These are phyloP conservation scores for Carpinus fangiana DNA, from an alignment of 306 rosid species.

Conservation along the genomic window DNA sequence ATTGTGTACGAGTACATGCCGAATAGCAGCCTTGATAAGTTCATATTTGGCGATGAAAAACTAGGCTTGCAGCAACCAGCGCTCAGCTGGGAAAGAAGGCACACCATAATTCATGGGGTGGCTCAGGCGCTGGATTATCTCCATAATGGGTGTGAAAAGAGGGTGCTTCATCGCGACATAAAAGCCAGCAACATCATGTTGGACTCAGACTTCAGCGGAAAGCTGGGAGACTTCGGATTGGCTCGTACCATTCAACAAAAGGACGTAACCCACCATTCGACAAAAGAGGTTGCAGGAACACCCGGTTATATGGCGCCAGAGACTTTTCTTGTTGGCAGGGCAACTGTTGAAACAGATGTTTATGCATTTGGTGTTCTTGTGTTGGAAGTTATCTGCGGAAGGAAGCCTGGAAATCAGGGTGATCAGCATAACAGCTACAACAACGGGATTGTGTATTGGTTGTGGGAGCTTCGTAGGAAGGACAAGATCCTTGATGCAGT, in stretches of 20 bases:
- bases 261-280: constrained; percentile 63
- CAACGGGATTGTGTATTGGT: constrained; percentile 58
- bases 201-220: constrained; percentile 53
- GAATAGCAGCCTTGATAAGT: constrained; percentile 66
- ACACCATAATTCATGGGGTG: constrained; percentile 47
- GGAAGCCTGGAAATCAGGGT: constrained; percentile 45
- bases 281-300: constrained; percentile 75
- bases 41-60: constrained; percentile 37
- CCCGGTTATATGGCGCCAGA: constrained; percentile 87
- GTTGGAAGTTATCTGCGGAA: constrained; percentile 66
- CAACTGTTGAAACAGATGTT: constrained; percentile 72
- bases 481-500: constrained; percentile 37
- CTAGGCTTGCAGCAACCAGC: constrained; percentile 4
- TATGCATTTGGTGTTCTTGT: constrained; percentile 74
- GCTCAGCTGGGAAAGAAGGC: constrained; percentile 56
- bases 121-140: constrained; percentile 80
- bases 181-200: constrained; percentile 79
- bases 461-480: constrained; percentile 59
- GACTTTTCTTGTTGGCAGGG: constrained; percentile 58
- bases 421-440: constrained; percentile 40
- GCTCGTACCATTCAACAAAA: constrained; percentile 59
- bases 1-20: constrained; percentile 87
- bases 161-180: constrained; percentile 73
- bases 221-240: constrained; percentile 77
- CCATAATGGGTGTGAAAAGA: constrained; percentile 64